Conservation (phyloP, 768 basidiomycete genomes). For the Lactarius akahatsu region DNA sequence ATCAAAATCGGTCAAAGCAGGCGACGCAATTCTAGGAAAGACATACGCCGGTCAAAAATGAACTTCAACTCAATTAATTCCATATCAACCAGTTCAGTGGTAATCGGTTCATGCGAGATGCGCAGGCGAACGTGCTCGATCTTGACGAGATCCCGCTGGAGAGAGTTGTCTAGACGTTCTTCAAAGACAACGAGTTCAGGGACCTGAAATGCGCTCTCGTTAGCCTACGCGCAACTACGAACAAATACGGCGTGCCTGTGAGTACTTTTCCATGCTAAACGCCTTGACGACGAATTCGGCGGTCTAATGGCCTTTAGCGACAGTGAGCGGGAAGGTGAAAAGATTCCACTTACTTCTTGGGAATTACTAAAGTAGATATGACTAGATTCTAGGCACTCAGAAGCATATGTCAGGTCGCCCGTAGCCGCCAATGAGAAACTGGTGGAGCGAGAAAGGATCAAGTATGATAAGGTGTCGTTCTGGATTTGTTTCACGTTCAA, state of each 20-base stretch:
- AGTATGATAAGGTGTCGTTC: constrained; percentile 85
- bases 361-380: constrained; percentile 81
- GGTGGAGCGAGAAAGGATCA: constrained; percentile 71
- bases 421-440: constrained; percentile 75
- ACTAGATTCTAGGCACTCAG: constrained; percentile 76
- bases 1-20: constrained; percentile 3
- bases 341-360: constrained; percentile 54
- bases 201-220: constrained; percentile 48
- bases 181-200: constrained; percentile 84
- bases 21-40: not conserved
- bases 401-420: constrained; percentile 72
- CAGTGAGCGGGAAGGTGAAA: not conserved
- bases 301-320: constrained; percentile 46
- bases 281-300: constrained; percentile 79
- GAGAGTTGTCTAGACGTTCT: constrained; percentile 75
- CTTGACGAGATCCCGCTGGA: constrained; percentile 79
- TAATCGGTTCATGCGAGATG: constrained; percentile 68
- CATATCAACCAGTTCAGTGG: constrained; percentile 72
- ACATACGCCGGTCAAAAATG: constrained; percentile 70
- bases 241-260: constrained; percentile 50
- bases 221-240: constrained; percentile 1
- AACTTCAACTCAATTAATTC: constrained; percentile 84
- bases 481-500: constrained; percentile 85
- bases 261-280: constrained; percentile 78
- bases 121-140: constrained; percentile 86